Evolutionary conservation across 2,329 filamentous ascomycete species (phyloP), one percentile per base, ranked within the genome.

Genomic region (Tolypocladium tropicale): DNA sequence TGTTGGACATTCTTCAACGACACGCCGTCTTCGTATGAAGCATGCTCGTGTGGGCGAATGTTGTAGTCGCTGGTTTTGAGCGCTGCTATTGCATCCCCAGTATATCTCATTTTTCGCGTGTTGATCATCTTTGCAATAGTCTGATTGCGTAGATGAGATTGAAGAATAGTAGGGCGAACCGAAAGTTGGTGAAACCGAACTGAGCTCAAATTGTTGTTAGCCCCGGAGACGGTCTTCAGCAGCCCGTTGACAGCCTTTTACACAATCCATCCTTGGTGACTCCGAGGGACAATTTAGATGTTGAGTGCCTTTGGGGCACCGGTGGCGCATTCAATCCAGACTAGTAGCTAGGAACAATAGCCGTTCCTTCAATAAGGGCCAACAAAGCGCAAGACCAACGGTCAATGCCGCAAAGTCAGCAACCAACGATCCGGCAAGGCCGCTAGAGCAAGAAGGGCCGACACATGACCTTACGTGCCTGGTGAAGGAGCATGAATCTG

Each of bases 41-140:
- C 30, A 7, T 32, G 14, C 9, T 49, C 33, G 2, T 18, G 32
- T 3, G 21, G 18, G 9, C 36, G 21, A 16, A 33, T 32, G 39
- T 30, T 32, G 9, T 41, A 14, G 16, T 48, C 25, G 3, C 43
- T 48, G 5, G 55, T 28, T 23, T 56, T 56, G 2, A 56, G 25
- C 28, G 39, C 51, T 10, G 23, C 41, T 21, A 56, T 21, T 12
- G 32, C 55, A 10, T 16, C 36, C 5, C 41, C 55, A 1, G 50
- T 53, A 21, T 56, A 56, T 14, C 50, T 39, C 55, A 53, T 56
- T 12, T 56, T 53, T 14, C 41, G 36, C 11, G 46, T 46, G 39
- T 56, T 48, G 6, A 53, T 49, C 33, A 56, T 52, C n/a, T 34
- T 49, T 6, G 14, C 43, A 2, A 16, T n/a, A n/a, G n/a, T n/a